Evolutionary conservation across 768 basidiomycete genomes (phyloP).

Genomic region (Scleroderma citrinum): DNA sequence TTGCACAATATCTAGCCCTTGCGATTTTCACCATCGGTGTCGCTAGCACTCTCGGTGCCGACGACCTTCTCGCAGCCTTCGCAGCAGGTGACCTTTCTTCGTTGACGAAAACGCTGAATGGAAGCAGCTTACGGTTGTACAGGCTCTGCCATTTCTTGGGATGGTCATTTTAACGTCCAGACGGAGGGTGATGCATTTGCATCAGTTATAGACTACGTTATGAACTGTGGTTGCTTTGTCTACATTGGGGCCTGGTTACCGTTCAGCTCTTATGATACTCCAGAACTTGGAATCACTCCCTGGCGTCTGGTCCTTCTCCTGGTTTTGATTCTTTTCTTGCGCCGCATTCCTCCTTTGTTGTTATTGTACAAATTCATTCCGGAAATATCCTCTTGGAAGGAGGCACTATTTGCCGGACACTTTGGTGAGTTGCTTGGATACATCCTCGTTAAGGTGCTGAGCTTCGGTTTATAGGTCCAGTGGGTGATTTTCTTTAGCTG

Average conservation of each 20-base stretch:
- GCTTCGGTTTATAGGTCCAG: constrained; percentile 39
- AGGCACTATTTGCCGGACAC: constrained; percentile 89
- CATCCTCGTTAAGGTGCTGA: constrained; percentile 5
- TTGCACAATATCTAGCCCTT: constrained; percentile 77
- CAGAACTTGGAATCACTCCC: constrained; percentile 55
- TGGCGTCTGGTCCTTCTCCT: constrained; percentile 72
- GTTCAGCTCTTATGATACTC: constrained; percentile 50
- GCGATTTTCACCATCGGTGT: constrained; percentile 74
- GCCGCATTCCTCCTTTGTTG: constrained; percentile 77
- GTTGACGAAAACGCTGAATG: no score
- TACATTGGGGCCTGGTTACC: constrained; percentile 88
- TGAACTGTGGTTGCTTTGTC: constrained; percentile 76
- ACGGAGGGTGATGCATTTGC: constrained; percentile 85
- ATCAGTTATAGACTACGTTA: constrained; percentile 82
- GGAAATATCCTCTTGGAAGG: constrained; percentile 77
- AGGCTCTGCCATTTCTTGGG: constrained; percentile 91
- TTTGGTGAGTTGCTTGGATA: constrained; percentile 49
- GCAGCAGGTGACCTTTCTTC: constrained; percentile 50
- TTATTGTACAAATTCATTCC: constrained; percentile 79
- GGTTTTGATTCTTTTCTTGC: constrained; percentile 61
- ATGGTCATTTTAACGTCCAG: constrained; percentile 73
- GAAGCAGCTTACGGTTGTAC: constrained; percentile 11
- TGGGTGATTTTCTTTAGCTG: constrained; percentile 25
- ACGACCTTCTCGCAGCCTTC: constrained; percentile 88
- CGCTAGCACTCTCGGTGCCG: constrained; percentile 72